These are phyloP conservation scores for Calonectria naviculata DNA, from an alignment of 2,329 filamentous ascomycete genomes.

Conservation along the genomic window DNA sequence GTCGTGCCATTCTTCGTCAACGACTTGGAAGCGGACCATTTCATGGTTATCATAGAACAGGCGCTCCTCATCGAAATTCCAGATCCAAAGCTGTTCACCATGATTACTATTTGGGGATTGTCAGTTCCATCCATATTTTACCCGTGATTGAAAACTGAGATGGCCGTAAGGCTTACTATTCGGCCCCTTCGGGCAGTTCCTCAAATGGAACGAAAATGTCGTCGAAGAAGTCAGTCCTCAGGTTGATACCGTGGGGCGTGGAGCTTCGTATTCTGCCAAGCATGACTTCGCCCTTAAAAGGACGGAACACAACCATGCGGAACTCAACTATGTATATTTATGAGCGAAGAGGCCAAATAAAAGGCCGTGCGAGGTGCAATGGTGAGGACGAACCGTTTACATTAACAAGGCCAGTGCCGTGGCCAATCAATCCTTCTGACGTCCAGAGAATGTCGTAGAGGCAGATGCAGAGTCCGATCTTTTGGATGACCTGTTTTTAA, in stretches of 20 bases:
- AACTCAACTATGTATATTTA: conserved; percentile 77
- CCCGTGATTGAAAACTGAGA: background rate
- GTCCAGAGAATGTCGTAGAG: conserved; percentile 91
- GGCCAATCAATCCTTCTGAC: conserved; percentile 93
- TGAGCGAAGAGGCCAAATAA: conserved; percentile 15
- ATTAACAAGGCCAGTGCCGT: conserved; percentile 91
- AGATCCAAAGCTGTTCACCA: conserved; percentile 85
- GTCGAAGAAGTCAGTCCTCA: conserved; percentile 92
- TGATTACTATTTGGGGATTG: conserved; percentile 65
- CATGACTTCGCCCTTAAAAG: conserved; percentile 95
- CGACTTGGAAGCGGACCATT: conserved; percentile 85
- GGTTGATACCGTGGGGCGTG: conserved; percentile 77
- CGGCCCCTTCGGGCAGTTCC: conserved; percentile 79
- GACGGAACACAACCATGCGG: conserved; percentile 91
- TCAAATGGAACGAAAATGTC: conserved; percentile 85
- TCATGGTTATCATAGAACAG: conserved; percentile 93
- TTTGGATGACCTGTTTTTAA: conserved; percentile 78
- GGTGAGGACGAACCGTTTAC: conserved; percentile 78
- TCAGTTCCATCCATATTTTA: conserved; percentile 13
- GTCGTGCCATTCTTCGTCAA: conserved; percentile 92
- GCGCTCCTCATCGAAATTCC: conserved; percentile 78
- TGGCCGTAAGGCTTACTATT: conserved; percentile 67
- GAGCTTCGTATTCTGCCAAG: conserved; percentile 84
- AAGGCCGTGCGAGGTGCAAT: background rate
- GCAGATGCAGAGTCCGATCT: conserved; percentile 92